A percentile compares a stretch with the other conserved stretches of the same genome.
phyloP scores from a whole-genome alignment of 2,329 filamentous ascomycete species.

The Arachnopeziza araneosa region DNA sequence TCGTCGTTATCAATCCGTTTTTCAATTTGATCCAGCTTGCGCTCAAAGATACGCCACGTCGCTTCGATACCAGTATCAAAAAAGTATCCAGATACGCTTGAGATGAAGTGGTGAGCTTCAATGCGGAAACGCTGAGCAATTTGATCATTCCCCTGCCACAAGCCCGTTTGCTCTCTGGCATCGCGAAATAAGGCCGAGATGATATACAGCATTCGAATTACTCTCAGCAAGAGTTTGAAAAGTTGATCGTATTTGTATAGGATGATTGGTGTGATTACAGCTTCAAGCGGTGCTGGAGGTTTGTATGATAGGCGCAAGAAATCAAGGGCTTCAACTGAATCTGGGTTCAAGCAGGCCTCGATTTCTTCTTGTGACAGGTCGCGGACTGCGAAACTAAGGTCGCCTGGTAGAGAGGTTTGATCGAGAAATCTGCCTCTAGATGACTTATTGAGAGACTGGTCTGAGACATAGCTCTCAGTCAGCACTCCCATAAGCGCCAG shows the following conservation, averaged over 20 bases:
- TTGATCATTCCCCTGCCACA: constrained; percentile 19
- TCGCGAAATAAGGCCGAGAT: constrained; percentile 60
- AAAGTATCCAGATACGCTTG: constrained; percentile 68
- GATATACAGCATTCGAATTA: constrained; percentile 74
- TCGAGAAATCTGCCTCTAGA: constrained; percentile 29
- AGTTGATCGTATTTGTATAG: constrained; percentile 79
- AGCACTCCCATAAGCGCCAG: constrained; percentile 83
- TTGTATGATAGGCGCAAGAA: constrained; percentile 86
- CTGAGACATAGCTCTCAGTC: constrained; percentile 60
- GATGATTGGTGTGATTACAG: constrained; percentile 65
- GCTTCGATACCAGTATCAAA: constrained; percentile 70
- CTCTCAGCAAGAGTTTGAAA: constrained; percentile 72
- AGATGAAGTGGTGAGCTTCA: constrained; percentile 76
- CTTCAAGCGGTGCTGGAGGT: constrained; percentile 62
- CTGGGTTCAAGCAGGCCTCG: constrained; percentile 73
- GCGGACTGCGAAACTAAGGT: constrained; percentile 77
- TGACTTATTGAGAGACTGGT: constrained; percentile 20
- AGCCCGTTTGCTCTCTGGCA: constrained; percentile 36
- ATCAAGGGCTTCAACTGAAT: constrained; percentile 83
- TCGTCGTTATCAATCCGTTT: constrained; percentile 44
- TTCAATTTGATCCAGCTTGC: constrained; percentile 60
- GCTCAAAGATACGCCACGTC: constrained; percentile 68
- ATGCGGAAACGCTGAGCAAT: constrained; percentile 53
- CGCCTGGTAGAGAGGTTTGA: constrained; percentile 51
- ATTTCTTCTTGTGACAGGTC: constrained; percentile 75